These are phyloP conservation scores for Puccinia novopanici DNA, from an alignment of 1,284 basidiomycete genomes.

Conservation along the genomic window DNA sequence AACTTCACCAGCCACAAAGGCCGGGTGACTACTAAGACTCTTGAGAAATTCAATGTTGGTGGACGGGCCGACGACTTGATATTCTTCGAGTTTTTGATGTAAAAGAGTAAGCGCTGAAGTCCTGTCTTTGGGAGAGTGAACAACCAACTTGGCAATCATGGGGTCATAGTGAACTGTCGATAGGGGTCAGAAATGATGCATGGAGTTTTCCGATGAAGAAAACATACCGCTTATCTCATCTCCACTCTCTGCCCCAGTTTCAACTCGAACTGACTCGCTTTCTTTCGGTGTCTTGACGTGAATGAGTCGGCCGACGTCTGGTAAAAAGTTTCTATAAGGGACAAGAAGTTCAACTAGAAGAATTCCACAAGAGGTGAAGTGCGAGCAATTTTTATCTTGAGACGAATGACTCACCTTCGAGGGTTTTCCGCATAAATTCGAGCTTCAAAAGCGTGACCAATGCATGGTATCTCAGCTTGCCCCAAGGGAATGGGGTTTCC, in stretches of 20 bases:
- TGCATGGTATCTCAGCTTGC: constrained; percentile 76
- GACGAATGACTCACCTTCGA: constrained; percentile 64
- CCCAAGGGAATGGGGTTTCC: constrained; percentile 78
- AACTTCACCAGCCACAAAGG: constrained; percentile 78
- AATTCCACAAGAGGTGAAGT: neutral
- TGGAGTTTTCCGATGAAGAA: neutral
- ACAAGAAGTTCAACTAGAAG: neutral
- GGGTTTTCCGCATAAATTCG: constrained; percentile 96
- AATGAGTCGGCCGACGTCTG: constrained; percentile 79
- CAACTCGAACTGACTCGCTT: constrained; percentile 74
- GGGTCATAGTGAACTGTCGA: constrained; percentile 74
- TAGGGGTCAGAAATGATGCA: neutral
- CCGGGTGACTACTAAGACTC: constrained; percentile 72
- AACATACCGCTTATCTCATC: constrained; percentile 75
- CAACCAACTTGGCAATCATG: constrained; percentile 90
- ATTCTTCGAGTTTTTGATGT: constrained; percentile 77
- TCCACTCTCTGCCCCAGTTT: constrained; percentile 82
- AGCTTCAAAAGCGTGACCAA: constrained; percentile 91
- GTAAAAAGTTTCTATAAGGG: constrained; percentile 70
- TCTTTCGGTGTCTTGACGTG: constrained; percentile 67
- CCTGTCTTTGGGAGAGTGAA: constrained; percentile 76
- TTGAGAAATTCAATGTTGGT: constrained; percentile 89
- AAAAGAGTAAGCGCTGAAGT: constrained; percentile 79
- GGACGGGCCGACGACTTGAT: constrained; percentile 83
- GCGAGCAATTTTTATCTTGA: neutral